Conservation (phyloP, 495 filamentous ascomycete species). For the Aspergillus campestris region DNA sequence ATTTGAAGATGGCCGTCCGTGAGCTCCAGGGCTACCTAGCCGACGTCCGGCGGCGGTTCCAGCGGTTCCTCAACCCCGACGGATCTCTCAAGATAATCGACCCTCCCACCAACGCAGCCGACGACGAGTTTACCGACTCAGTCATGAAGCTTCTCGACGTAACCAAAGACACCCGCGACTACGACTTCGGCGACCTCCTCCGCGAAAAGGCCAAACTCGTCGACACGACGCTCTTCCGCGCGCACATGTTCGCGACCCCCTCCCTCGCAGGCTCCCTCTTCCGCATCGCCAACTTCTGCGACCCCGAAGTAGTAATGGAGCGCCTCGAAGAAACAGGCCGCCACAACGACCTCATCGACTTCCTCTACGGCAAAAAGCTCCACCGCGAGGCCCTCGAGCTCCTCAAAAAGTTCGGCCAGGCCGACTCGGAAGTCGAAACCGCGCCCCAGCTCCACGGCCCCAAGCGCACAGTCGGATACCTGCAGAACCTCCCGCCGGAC, state of each 20-base stretch:
- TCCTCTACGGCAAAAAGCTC: constrained; percentile 89
- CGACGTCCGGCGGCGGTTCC: constrained; percentile 70
- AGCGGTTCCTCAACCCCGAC: constrained; percentile 68
- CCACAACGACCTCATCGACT: constrained; percentile 92
- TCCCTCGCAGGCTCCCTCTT: constrained; percentile 82
- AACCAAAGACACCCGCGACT: constrained; percentile 35
- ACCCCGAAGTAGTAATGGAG: constrained; percentile 91
- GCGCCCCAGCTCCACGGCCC: constrained; percentile 70
- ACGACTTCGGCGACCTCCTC: constrained; percentile 61
- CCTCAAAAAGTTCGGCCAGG: constrained; percentile 72
- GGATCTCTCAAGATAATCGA: constrained; percentile 58
- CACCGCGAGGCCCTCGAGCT: constrained; percentile 83
- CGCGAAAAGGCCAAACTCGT: constrained; percentile 70
- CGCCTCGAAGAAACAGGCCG: constrained; percentile 79
- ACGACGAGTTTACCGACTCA: constrained; percentile 38
- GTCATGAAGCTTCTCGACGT: constrained; percentile 40
- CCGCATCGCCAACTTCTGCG: constrained; percentile 94
- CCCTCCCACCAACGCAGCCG: constrained; percentile 42
- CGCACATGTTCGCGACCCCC: constrained; percentile 84
- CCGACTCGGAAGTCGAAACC: constrained; percentile 42
- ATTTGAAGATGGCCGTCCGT: constrained; percentile 68
- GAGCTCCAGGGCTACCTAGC: constrained; percentile 81
- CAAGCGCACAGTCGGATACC: constrained; percentile 75
- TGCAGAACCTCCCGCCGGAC: constrained; percentile 79
- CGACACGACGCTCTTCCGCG: constrained; percentile 88